Evolutionary conservation across 305 asterid species (phyloP), one percentile per base, ranked within the genome.

Genomic region (Rubia occidens): DNA sequence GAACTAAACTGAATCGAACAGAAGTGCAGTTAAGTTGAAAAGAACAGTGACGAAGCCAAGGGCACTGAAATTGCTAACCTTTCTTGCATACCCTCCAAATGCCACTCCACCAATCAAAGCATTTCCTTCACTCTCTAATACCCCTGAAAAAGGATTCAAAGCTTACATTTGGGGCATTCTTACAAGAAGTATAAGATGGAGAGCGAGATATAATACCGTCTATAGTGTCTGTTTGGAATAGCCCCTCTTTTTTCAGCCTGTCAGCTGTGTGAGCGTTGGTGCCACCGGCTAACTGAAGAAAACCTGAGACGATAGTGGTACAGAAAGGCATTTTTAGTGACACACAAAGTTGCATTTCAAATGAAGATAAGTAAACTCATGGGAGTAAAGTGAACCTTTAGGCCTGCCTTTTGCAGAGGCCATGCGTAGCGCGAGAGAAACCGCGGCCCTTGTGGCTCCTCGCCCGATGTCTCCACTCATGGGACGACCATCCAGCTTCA

Each of bases 401-500:
- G 98, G 95, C 79, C 74, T 86, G 77, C 78, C 83, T 63, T 60
- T 71, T 15, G 73, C 75, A 14, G 89, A 79, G 70, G 89, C 90
- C 79, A 91, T 68, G 55, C 67, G 84, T 20, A 64, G 78, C 68
- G 95, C 96, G 73, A 91, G 89, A 56, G 87, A 81, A 73, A 91
- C 81, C n/a, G 95, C 80, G 70, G 88, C 92, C 73, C 85, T 78
- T 3, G 96, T 91, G 51, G 96, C 83, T 10, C 98, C 98, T 78
- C 95, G 86, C 58, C 96, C 98, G 72, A 91, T 91, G 74, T 91
- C 96, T 79, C 98, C 98, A 75, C 95, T 91, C 98, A 91, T 91
- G 56, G 98, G 98, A 24, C 98, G 92, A 59, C 98, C 98, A 78
- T 91, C 98, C 85, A 91, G 82, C 97, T 91, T 74, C 66, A 75